Evolutionary conservation across 1,284 basidiomycete species (phyloP), one percentile per base, ranked within the genome.

Genomic region (Lignosus rhinocerotis): DNA sequence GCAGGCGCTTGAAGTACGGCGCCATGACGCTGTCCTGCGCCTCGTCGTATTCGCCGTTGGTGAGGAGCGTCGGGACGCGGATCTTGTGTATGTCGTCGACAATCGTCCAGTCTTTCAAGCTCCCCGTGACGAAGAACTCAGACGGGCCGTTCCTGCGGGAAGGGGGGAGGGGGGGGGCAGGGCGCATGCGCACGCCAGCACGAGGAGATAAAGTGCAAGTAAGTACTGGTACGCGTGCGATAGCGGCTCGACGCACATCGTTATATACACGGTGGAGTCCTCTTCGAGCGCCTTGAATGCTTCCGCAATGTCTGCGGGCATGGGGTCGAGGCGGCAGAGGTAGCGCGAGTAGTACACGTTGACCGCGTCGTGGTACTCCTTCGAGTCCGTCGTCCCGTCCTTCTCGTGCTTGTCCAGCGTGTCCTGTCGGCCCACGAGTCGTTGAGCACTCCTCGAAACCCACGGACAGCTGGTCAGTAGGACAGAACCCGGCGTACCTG

Each of bases 41-140:
- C 49, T 66, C 62, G 50, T 72, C 72, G 32, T 67, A 59, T 3
- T 57, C 62, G 10, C 70, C 73, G 44, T 72, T 76, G 53, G 73
- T 58, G 1, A 75, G 44, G 19, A 74, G 60, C 14, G 71, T 72
- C 9, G 71, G 70, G 1, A 69, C 67, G 6, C 50, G 48, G 53
- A 76, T 67, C 5, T 59, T 49, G 51, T 66, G 67, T 2, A 74
- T 53, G 21, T 65, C 58, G 51, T 66, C 65, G 30, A 70, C 58
- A 55, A 72, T 64, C 11, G 65, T 55, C 74, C 73, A 75, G 16
- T 60, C 59, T 43, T 67, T 66, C 34, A 73, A 58, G 32, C 64
- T 42, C n/a, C 66, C 64, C 42, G 43, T 58, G 25, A 47, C 21
- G 38, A 32, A 19, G 21, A 51, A 45, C 36, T 53, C n/a, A 11